Evolutionary conservation across 352 stramenopile genomes (phyloP).

Genomic region (Stephanocyclus meneghinianus): DNA sequence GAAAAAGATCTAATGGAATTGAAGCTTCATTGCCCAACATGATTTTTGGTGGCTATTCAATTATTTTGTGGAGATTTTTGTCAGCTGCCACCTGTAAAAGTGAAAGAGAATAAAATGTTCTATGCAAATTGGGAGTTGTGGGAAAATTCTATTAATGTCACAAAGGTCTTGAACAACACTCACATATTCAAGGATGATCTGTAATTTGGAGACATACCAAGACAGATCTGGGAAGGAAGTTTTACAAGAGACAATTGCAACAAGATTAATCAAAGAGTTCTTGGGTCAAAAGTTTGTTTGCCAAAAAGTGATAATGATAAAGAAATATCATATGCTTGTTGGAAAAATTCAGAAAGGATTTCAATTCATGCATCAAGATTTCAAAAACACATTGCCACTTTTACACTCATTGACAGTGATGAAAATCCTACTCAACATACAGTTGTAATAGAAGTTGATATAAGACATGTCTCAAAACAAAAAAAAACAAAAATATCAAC

Average conservation of each 20-base stretch:
- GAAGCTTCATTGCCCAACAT: background rate
- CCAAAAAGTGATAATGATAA: constrained; percentile 1
- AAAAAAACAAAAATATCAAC: constrained; percentile 6
- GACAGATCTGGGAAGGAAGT: too few species aligned
- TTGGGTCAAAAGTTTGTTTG: too few species aligned
- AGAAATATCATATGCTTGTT: constrained; percentile 14
- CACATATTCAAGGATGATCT: too few species aligned
- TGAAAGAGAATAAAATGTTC: background rate
- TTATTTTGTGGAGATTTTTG: too few species aligned
- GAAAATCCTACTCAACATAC: constrained; percentile 20
- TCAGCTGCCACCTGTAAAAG: background rate
- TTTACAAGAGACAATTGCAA: too few species aligned
- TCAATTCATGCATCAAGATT: too few species aligned
- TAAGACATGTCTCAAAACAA: constrained; percentile 3
- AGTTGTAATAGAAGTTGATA: constrained; percentile 26
- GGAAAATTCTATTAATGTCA: background rate
- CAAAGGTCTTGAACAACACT: constrained; percentile 1
- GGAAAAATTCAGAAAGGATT: too few species aligned
- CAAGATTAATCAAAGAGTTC: too few species aligned
- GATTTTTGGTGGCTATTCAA: background rate
- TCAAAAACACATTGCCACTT: constrained; percentile 14
- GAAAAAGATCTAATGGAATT: background rate
- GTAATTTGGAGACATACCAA: too few species aligned
- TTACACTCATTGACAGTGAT: background rate
- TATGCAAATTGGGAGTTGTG: constrained; percentile 7